phyloP scores from a whole-genome alignment of 1,284 basidiomycete genomes.

The Mycena sp. region DNA sequence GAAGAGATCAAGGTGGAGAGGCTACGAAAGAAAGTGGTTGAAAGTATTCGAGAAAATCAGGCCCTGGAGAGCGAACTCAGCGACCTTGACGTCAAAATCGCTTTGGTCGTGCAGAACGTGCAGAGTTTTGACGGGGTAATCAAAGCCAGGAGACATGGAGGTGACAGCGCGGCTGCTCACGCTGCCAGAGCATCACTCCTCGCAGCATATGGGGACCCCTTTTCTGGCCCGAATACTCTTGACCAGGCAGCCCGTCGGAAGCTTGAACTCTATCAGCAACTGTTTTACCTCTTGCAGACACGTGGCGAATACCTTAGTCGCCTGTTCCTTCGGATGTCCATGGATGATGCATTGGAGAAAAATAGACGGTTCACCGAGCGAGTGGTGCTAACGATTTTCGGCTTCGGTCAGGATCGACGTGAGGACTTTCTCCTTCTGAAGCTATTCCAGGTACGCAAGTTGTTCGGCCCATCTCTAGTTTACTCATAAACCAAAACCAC shows the following conservation, averaged over 20 bases:
- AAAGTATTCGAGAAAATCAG: constrained; percentile 92
- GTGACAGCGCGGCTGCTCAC: constrained; percentile 75
- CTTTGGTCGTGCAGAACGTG: constrained; percentile 95
- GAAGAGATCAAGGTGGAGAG: constrained; percentile 96
- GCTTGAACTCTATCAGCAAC: constrained; percentile 95
- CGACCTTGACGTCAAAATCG: constrained; percentile 97
- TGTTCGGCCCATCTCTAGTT: background rate
- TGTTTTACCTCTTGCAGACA: constrained; percentile 97
- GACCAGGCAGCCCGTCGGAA: constrained; percentile 91
- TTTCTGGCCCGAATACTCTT: constrained; percentile 86
- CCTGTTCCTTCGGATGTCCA: constrained; percentile 73
- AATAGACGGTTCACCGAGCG: constrained; percentile 85
- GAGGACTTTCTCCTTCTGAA: constrained; percentile 96
- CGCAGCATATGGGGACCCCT: constrained; percentile 89
- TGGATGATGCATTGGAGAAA: constrained; percentile 74
- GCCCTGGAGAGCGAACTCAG: constrained; percentile 91
- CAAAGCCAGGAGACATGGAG: constrained; percentile 73
- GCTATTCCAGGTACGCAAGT: constrained; percentile 81
- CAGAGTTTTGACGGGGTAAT: constrained; percentile 90
- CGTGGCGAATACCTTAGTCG: constrained; percentile 88
- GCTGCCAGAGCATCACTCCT: constrained; percentile 81
- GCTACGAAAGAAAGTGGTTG: constrained; percentile 91
- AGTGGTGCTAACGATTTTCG: constrained; percentile 91
- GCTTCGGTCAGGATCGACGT: constrained; percentile 93
- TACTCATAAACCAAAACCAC: background rate